Percentiles rank a stretch among this genome's conserved stretches.
phyloP scores from a whole-genome alignment of 495 filamentous ascomycete species.

The Letharia lupina region DNA sequence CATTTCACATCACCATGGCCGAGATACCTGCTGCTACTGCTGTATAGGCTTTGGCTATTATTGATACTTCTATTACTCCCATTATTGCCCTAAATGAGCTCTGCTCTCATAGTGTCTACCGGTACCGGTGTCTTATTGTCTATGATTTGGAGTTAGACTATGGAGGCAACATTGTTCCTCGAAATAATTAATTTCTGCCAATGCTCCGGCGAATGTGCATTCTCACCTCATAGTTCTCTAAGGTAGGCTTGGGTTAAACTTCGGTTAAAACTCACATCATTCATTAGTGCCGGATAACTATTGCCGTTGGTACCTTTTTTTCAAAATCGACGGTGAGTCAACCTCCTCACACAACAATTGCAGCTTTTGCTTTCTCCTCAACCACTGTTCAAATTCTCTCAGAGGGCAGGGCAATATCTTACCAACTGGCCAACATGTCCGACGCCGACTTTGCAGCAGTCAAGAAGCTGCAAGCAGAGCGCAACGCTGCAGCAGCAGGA shows the following conservation, averaged over 20 bases:
- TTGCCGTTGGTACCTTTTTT: neutral
- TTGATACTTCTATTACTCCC: too few relatives aligned
- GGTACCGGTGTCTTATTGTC: too few relatives aligned
- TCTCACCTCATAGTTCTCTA: too few relatives aligned
- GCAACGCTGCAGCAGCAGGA: conserved; percentile 71
- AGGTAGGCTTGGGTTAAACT: neutral
- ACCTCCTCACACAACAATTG: neutral
- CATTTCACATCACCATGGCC: too few relatives aligned
- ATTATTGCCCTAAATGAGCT: too few relatives aligned
- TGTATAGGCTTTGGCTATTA: too few relatives aligned
- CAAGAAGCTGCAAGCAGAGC: conserved; percentile 79
- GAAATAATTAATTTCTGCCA: too few relatives aligned
- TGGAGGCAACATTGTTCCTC: too few relatives aligned
- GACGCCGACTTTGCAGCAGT: conserved; percentile 72
- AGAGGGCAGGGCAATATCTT: neutral
- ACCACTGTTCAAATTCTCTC: neutral
- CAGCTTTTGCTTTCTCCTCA: neutral
- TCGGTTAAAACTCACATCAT: neutral
- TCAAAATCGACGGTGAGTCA: neutral
- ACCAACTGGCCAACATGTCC: neutral
- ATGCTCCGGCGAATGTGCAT: too few relatives aligned
- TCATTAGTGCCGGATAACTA: neutral
- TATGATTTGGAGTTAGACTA: too few relatives aligned
- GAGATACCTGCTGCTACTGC: too few relatives aligned
- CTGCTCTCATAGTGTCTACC: too few relatives aligned